These are phyloP conservation scores for Citrus maxima DNA, from an alignment of 345 rosid genomes.

Conservation along the genomic window DNA sequence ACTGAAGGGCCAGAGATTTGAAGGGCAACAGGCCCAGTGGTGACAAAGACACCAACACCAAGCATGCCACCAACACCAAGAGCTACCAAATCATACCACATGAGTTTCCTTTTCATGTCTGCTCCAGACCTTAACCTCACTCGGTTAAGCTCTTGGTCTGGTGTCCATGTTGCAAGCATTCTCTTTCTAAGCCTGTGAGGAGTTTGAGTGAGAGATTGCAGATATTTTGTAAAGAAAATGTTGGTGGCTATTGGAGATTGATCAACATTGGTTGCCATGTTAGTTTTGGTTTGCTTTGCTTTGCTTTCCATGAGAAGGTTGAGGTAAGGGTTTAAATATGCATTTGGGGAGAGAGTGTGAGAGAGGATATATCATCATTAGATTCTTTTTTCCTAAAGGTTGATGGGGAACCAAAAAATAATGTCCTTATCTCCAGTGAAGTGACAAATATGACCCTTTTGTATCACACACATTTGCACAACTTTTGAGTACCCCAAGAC, in stretches of 20 bases:
- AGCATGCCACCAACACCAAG: conserved; percentile 97
- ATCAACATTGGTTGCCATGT: conserved; percentile 23
- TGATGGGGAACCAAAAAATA: conserved; percentile 28
- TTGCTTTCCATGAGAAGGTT: conserved; percentile 30
- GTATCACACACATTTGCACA: background rate
- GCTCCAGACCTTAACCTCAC: conserved; percentile 91
- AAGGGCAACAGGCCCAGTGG: conserved; percentile 73
- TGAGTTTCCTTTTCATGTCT: conserved; percentile 88
- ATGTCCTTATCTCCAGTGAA: conserved; percentile 23
- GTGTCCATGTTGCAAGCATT: conserved; percentile 95
- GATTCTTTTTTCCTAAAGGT: conserved; percentile 31
- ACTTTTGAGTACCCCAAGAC: conserved; percentile 35
- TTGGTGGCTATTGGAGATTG: conserved; percentile 19
- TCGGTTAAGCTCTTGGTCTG: conserved; percentile 78
- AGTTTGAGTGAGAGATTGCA: conserved; percentile 71
- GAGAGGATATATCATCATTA: conserved; percentile 9
- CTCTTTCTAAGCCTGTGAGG: conserved; percentile 79
- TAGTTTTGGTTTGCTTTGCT: background rate
- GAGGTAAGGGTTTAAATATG: conserved; percentile 37
- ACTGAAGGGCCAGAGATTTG: conserved; percentile 74
- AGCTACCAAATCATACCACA: conserved; percentile 80
- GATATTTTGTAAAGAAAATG: conserved; percentile 39
- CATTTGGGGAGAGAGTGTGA: conserved; percentile 4
- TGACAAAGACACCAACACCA: conserved; percentile 88
- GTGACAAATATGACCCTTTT: conserved; percentile 14